Conservation (phyloP, 129 eudicot genomes). For the Tagetes patula region DNA sequence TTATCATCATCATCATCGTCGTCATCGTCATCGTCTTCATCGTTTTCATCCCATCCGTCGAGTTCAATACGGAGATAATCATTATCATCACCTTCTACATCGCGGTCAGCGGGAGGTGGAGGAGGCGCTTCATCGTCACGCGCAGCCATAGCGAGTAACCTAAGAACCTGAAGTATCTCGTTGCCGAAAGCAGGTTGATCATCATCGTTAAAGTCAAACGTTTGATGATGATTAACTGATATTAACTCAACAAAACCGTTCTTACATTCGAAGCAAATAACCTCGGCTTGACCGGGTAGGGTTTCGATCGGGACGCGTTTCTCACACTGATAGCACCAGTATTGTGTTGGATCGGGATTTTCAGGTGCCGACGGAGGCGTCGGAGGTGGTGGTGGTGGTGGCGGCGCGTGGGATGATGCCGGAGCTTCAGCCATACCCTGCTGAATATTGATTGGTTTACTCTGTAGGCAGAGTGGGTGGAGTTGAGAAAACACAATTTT, state of each 20-base stretch:
- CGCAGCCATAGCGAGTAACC: constrained; percentile 69
- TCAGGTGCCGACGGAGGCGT: constrained; percentile 15
- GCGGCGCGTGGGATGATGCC: constrained; percentile 25
- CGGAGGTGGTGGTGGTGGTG: constrained; percentile 29
- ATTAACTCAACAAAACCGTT: constrained; percentile 78
- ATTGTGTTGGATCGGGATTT: constrained; percentile 29
- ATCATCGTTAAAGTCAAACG: constrained; percentile 33
- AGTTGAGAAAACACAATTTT: not conserved
- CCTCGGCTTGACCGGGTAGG: constrained; percentile 55
- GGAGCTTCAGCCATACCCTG: constrained; percentile 21
- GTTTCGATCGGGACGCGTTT: constrained; percentile 78
- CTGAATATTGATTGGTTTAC: not conserved
- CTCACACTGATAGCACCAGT: constrained; percentile 93
- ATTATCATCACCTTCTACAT: constrained; percentile 29
- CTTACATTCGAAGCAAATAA: constrained; percentile 73
- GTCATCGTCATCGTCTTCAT: constrained; percentile 39
- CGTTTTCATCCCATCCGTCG: constrained; percentile 63
- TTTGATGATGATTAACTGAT: constrained; percentile 29
- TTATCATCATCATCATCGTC: constrained; percentile 30
- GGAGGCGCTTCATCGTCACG: constrained; percentile 74
- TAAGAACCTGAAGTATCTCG: constrained; percentile 69
- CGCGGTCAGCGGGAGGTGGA: constrained; percentile 49
- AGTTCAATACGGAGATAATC: constrained; percentile 72
- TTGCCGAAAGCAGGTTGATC: constrained; percentile 41
- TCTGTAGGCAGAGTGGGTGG: constrained; percentile 8